These are phyloP conservation scores for Fusarium sublunatum DNA, from an alignment of 2,329 filamentous ascomycete genomes.

Conservation along the genomic window DNA sequence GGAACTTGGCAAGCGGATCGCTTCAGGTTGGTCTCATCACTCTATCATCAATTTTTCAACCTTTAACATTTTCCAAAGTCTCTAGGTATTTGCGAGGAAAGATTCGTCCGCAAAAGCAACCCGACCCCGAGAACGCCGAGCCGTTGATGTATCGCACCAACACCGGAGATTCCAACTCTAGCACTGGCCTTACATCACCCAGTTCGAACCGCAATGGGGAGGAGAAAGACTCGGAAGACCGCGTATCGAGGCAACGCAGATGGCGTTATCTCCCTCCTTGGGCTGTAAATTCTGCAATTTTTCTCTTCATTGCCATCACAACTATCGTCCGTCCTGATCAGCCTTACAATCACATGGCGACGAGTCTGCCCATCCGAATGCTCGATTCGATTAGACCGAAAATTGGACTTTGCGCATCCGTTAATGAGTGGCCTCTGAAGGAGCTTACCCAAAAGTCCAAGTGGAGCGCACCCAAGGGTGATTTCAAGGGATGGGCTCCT, in stretches of 20 bases:
- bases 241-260: conserved; percentile 2
- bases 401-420: conserved; percentile 36
- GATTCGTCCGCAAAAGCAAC: conserved; percentile 26
- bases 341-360: conserved; percentile 48
- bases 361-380: conserved; percentile 46
- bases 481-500: conserved; percentile 52
- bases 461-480: conserved; percentile 43
- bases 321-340: conserved; percentile 41
- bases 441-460: conserved; percentile 39
- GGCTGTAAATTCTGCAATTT: conserved; percentile 13
- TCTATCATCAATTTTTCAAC: not conserved
- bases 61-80: conserved; percentile 22
- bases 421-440: conserved; percentile 46
- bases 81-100: conserved; percentile 29
- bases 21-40: conserved; percentile 38
- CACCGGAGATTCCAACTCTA: conserved; percentile 11
- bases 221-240: conserved; percentile 23
- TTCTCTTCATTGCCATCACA: conserved; percentile 40
- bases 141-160: conserved; percentile 25
- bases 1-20: conserved; percentile 28
- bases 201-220: conserved; percentile 3
- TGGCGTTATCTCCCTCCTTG: conserved; percentile 30
- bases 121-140: conserved; percentile 36
- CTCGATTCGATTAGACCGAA: conserved; percentile 39
- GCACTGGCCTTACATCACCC: conserved; percentile 14